Conservation (phyloP, 2,329 filamentous ascomycete genomes). For the Macrophomina phaseolina region DNA sequence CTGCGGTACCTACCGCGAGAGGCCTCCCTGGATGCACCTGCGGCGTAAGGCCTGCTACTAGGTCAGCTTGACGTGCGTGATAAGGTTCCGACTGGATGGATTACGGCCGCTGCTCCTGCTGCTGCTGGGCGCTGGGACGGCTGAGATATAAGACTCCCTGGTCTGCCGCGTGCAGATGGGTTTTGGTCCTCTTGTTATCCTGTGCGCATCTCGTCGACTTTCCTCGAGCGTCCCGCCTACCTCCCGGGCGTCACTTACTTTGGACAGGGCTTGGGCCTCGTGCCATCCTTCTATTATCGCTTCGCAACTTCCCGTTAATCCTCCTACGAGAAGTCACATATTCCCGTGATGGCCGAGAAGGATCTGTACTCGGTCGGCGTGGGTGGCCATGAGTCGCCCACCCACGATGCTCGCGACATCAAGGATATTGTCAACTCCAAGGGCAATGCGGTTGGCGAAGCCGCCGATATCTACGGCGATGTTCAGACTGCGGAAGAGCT, state of each 20-base stretch:
- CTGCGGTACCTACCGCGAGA: conserved; percentile 11
- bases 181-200: neutral
- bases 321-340: neutral
- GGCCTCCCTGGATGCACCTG: conserved; percentile 1
- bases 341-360: conserved; percentile 19
- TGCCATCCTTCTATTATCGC: neutral
- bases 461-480: conserved; percentile 60
- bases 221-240: neutral
- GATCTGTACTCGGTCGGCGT: conserved; percentile 16
- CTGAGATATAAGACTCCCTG: conserved; percentile 14
- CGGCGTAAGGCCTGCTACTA: neutral
- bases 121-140: neutral
- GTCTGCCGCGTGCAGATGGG: neutral
- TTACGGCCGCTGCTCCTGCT: neutral
- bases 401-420: conserved; percentile 29
- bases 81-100: conserved; percentile 15
- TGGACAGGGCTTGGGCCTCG: conserved; percentile 6
- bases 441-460: conserved; percentile 49
- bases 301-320: neutral
- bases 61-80: conserved; percentile 1
- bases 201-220: neutral
- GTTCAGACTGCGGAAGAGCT: conserved; percentile 57
- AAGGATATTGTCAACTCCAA: conserved; percentile 36
- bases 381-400: neutral
- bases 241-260: neutral